These are phyloP conservation scores for Phoenix roebelenii DNA, from an alignment of 176 grass and related monocot species.

Conservation along the genomic window DNA sequence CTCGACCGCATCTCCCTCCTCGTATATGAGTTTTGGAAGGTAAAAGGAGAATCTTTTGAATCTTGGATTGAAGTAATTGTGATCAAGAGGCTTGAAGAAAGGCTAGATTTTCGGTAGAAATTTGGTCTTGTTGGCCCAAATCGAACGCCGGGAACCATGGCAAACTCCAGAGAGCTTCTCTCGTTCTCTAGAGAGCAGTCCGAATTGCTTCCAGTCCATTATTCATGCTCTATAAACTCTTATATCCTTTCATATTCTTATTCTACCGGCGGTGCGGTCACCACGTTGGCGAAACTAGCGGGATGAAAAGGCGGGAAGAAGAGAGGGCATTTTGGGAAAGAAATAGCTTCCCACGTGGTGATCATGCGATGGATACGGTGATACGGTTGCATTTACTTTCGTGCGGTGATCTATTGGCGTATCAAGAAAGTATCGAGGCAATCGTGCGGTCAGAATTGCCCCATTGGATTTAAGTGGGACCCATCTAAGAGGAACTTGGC, in stretches of 20 bases:
- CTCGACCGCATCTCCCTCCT: not conserved
- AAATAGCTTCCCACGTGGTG: not conserved
- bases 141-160: not conserved
- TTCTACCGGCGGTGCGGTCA: too few relatives aligned
- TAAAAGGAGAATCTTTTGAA: not conserved
- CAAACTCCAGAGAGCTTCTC: conserved; percentile 1
- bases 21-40: not conserved
- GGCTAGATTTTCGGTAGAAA: not conserved
- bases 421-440: not conserved
- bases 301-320: not conserved
- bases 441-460: too few relatives aligned
- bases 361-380: not conserved
- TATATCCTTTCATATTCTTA: not conserved
- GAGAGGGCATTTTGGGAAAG: not conserved
- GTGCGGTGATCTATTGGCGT: not conserved
- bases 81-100: conserved; percentile 3
- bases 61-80: not conserved
- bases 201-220: too few relatives aligned
- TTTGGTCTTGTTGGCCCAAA: too few relatives aligned
- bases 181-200: not conserved
- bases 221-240: not conserved
- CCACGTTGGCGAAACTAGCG: too few relatives aligned
- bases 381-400: not conserved
- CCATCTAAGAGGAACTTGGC: too few relatives aligned
- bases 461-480: too few relatives aligned